These are phyloP conservation scores for Endotrypanum monterogeii DNA, from an alignment of 208 protist species.

Conservation along the genomic window DNA sequence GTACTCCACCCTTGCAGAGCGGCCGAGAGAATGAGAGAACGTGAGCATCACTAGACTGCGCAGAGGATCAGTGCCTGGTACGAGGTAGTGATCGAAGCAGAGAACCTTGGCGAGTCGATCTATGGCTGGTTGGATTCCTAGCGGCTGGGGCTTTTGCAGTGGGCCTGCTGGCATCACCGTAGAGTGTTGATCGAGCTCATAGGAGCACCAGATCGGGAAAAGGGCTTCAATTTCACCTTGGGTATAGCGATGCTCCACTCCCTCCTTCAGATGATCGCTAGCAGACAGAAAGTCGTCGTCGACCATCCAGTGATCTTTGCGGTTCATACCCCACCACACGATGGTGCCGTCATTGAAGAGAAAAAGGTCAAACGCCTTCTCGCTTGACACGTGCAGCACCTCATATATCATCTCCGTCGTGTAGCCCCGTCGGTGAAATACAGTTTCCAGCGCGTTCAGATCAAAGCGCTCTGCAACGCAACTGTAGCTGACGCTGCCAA, in stretches of 20 bases:
- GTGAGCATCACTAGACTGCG: conserved; percentile 70
- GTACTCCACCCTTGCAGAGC: conserved; percentile 63
- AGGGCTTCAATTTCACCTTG: conserved; percentile 61
- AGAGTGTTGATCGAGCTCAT: conserved; percentile 49
- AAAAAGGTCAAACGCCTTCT: conserved; percentile 61
- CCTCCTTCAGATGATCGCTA: conserved; percentile 35
- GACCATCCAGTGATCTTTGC: conserved; percentile 67
- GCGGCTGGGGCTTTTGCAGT: conserved; percentile 4
- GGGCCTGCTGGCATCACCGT: background rate
- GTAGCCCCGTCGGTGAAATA: conserved; percentile 71
- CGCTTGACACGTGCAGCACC: conserved; percentile 60
- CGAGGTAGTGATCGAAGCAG: conserved; percentile 78
- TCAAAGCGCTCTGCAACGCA: conserved; percentile 52
- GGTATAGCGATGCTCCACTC: conserved; percentile 42
- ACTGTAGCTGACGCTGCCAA: conserved; percentile 70
- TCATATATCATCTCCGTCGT: conserved; percentile 39
- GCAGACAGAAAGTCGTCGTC: conserved; percentile 70
- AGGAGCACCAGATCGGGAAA: conserved; percentile 75
- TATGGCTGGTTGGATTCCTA: conserved; percentile 37
- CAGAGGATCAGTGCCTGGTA: conserved; percentile 41
- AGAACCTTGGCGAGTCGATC: conserved; percentile 54
- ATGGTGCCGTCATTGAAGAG: conserved; percentile 63
- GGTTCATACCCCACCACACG: conserved; percentile 80
- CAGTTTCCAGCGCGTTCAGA: conserved; percentile 38
- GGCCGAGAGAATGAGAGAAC: conserved; percentile 61